phyloP scores from a whole-genome alignment of 306 rosid species.

The Lotus japonicus region DNA sequence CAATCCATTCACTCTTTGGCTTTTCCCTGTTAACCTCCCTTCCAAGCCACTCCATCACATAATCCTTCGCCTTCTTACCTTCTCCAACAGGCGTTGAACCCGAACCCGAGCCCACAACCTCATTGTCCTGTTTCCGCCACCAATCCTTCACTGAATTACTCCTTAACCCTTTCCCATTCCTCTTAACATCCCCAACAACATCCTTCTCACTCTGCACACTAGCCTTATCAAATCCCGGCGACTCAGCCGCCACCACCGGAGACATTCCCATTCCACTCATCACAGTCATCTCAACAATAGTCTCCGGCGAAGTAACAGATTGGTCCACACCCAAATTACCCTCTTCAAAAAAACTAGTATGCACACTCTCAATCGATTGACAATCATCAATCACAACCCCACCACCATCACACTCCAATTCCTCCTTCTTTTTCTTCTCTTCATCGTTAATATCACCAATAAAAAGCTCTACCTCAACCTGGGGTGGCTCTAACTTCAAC shows the following conservation, averaged over 20 bases:
- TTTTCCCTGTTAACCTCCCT: slow-evolving; percentile 60
- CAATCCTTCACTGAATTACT: slow-evolving; percentile 52
- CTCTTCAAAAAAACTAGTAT: slow-evolving; percentile 52
- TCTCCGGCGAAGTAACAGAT: slow-evolving; percentile 51
- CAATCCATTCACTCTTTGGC: slow-evolving; percentile 36
- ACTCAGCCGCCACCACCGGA: not conserved
- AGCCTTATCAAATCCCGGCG: slow-evolving; percentile 30
- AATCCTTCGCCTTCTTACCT: slow-evolving; percentile 65
- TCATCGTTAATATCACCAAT: slow-evolving; percentile 3
- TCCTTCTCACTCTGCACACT: slow-evolving; percentile 43
- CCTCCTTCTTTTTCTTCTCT: slow-evolving; percentile 29
- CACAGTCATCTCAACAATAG: not conserved
- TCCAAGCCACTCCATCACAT: slow-evolving; percentile 94
- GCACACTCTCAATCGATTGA: slow-evolving; percentile 70
- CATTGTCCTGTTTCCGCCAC: slow-evolving; percentile 75
- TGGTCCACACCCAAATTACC: slow-evolving; percentile 38
- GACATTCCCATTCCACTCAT: no score
- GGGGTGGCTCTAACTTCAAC: slow-evolving; percentile 30
- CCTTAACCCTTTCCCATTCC: slow-evolving; percentile 32
- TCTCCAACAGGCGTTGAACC: slow-evolving; percentile 5
- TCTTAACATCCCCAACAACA: slow-evolving; percentile 17
- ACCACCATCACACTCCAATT: slow-evolving; percentile 30
- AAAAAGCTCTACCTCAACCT: slow-evolving; percentile 9
- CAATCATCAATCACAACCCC: slow-evolving; percentile 50
- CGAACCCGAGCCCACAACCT: not conserved